These are phyloP conservation scores for Aspergillus fructus DNA, from an alignment of 2,329 filamentous ascomycete genomes.

Conservation along the genomic window DNA sequence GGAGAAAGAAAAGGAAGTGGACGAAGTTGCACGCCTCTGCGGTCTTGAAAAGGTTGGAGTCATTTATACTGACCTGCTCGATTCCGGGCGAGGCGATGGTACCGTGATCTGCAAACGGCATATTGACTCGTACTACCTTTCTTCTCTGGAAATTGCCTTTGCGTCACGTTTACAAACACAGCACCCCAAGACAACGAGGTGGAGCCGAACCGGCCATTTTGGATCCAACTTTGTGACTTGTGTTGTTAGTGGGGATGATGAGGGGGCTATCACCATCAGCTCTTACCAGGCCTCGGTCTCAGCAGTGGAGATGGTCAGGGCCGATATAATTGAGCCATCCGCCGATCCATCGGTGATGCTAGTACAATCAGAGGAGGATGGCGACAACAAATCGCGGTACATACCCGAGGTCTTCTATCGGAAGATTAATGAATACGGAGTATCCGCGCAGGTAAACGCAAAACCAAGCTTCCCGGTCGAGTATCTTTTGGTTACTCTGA, in stretches of 20 bases:
- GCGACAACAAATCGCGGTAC: slow-evolving; percentile 71
- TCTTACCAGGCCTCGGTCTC: slow-evolving; percentile 95
- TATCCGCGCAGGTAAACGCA: slow-evolving; percentile 94
- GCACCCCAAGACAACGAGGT: slow-evolving; percentile 66
- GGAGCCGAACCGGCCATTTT: slow-evolving; percentile 92
- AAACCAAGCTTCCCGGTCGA: slow-evolving; percentile 96
- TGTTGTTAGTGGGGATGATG: slow-evolving; percentile 87
- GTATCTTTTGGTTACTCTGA: slow-evolving; percentile 92
- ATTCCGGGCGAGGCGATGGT: slow-evolving; percentile 77
- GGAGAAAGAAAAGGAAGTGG: slow-evolving; percentile 79
- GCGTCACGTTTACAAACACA: slow-evolving; percentile 60
- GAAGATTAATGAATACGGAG: slow-evolving; percentile 92
- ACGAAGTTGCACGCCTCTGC: slow-evolving; percentile 76
- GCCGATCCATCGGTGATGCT: slow-evolving; percentile 93
- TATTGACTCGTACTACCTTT: slow-evolving; percentile 90
- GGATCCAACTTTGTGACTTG: slow-evolving; percentile 96
- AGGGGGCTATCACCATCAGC: slow-evolving; percentile 82
- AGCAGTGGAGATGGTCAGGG: slow-evolving; percentile 93
- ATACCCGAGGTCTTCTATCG: slow-evolving; percentile 98
- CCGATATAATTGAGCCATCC: slow-evolving; percentile 91
- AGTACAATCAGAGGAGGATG: slow-evolving; percentile 82
- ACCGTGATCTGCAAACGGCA: slow-evolving; percentile 93
- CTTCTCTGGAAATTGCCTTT: slow-evolving; percentile 88
- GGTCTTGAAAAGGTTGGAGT: slow-evolving; percentile 87
- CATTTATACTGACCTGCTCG: slow-evolving; percentile 89